Conservation (phyloP, 2,329 filamentous ascomycete species). For the Coniochaeta hoffmannii region DNA sequence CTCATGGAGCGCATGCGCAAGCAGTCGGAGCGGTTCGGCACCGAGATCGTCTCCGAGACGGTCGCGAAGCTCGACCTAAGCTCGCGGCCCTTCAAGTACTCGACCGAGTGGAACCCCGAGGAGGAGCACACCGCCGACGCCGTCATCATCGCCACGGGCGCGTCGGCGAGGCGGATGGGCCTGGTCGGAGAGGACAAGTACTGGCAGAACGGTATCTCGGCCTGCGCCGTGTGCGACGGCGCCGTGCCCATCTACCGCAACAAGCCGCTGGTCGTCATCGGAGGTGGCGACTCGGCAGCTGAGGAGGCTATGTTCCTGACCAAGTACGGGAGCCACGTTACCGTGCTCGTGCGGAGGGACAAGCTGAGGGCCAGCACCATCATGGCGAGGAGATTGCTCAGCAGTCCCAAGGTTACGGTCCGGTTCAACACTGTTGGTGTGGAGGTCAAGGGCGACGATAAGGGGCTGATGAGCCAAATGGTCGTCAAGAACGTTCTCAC, state of each 20-base stretch:
- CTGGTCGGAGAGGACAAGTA: conserved; percentile 87
- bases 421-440: conserved; percentile 74
- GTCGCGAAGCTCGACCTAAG: conserved; percentile 83
- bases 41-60: conserved; percentile 87
- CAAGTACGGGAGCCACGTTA: conserved; percentile 94
- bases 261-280: conserved; percentile 91
- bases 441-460: conserved; percentile 78
- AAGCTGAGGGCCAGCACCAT: conserved; percentile 81
- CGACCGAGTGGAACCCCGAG: conserved; percentile 80
- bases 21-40: conserved; percentile 88
- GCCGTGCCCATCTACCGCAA: conserved; percentile 96
- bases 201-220: conserved; percentile 96
- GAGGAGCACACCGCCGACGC: conserved; percentile 83
- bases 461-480: conserved; percentile 82
- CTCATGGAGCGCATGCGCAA: conserved; percentile 95
- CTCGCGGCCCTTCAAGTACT: conserved; percentile 81
- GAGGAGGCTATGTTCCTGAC: conserved; percentile 97
- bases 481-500: conserved; percentile 72
- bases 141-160: conserved; percentile 90
- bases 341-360: conserved; percentile 83
- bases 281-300: conserved; percentile 91
- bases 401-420: conserved; percentile 85
- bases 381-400: conserved; percentile 79
- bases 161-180: conserved; percentile 77
- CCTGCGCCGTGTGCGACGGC: conserved; percentile 95